phyloP scores from a whole-genome alignment of 2,329 filamentous ascomycete species.

The Alternaria brassicicola region DNA sequence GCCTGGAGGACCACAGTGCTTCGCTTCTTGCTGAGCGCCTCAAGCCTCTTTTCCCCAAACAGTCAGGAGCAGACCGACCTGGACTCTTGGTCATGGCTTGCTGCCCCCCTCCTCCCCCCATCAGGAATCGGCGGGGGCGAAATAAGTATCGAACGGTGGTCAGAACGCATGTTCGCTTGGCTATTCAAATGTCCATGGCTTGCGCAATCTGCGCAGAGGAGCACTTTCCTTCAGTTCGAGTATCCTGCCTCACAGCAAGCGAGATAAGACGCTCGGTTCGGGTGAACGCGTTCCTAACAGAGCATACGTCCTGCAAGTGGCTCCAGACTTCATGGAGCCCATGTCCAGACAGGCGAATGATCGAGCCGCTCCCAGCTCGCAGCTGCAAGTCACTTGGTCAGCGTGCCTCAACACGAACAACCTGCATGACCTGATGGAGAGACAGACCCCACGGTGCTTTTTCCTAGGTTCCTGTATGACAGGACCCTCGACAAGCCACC shows the following conservation, averaged over 20 bases:
- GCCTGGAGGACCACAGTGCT: constrained; percentile 16
- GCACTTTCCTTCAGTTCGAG: constrained; percentile 5
- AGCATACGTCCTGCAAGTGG: constrained; percentile 25
- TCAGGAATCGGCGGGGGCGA: constrained; percentile 28
- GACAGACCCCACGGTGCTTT: constrained; percentile 40
- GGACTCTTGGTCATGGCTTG: constrained; percentile 20
- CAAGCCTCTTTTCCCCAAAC: constrained; percentile 30
- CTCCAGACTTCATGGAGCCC: constrained; percentile 1
- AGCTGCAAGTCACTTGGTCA: constrained; percentile 38
- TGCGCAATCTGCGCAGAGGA: constrained; percentile 18
- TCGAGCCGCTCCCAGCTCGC: constrained; percentile 14
- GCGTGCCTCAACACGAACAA: constrained; percentile 16
- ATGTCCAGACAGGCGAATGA: constrained; percentile 16
- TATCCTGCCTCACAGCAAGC: constrained; percentile 18
- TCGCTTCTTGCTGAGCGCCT: constrained; percentile 33
- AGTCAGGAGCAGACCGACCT: constrained; percentile 28
- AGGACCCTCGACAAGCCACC: constrained; percentile 12
- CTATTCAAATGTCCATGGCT: constrained; percentile 23
- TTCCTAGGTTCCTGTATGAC: constrained; percentile 23
- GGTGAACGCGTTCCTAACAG: constrained; percentile 21
- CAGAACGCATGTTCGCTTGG: constrained; percentile 37
- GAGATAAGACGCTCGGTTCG: constrained; percentile 35
- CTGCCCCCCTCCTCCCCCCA: constrained; percentile 15
- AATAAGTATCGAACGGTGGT: constrained; percentile 32
- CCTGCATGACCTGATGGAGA: constrained; percentile 16